A percentile compares a stretch with the other conserved stretches of the same genome.
Conservation (phyloP, 2,329 filamentous ascomycete species). For the Colletotrichum noveboracense region DNA sequence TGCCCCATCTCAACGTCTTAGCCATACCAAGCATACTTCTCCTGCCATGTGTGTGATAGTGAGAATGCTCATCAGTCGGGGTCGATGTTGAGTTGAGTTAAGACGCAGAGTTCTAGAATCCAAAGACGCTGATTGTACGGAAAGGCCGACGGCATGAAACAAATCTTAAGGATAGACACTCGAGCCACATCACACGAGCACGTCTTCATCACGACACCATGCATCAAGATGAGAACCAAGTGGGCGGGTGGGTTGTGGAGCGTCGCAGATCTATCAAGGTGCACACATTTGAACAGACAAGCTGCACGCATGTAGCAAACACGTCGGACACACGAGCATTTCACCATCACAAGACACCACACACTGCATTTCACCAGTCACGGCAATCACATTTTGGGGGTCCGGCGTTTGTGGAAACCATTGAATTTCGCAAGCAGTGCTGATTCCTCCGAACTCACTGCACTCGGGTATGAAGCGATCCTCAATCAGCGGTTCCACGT, state of each 20-base stretch:
- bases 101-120: background rate
- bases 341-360: background rate
- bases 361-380: background rate
- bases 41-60: background rate
- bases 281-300: background rate
- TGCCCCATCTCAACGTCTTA: background rate
- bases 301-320: background rate
- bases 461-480: constrained; percentile 66
- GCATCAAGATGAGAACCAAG: background rate
- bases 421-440: constrained; percentile 66
- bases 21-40: too few relatives aligned
- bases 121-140: background rate
- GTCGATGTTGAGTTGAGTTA: background rate
- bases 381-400: background rate
- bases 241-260: background rate
- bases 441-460: constrained; percentile 51
- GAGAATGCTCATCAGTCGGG: background rate
- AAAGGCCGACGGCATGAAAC: background rate
- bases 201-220: background rate
- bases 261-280: background rate
- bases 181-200: background rate
- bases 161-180: background rate
- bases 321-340: background rate
- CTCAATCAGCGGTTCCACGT: constrained; percentile 68
- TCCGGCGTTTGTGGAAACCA: constrained; percentile 47